A percentile compares a stretch with the other conserved stretches of the same genome.
Conservation (phyloP, 768 basidiomycete species). For the Rhizopogon rudus region DNA sequence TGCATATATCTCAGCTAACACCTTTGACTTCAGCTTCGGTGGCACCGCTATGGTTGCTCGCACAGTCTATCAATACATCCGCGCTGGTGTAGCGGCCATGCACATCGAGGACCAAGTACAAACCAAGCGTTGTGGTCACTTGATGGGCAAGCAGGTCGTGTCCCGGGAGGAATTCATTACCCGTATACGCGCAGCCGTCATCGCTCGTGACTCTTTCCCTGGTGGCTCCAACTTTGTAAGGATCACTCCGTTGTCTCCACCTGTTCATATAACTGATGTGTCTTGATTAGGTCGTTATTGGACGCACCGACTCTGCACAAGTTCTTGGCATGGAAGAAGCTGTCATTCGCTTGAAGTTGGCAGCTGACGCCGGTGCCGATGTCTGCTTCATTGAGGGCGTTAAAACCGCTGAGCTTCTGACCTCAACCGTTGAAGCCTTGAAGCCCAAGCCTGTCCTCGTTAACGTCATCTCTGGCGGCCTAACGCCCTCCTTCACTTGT, state of each 20-base stretch:
- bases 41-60: slow-evolving; percentile 73
- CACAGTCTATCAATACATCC: slow-evolving; percentile 66
- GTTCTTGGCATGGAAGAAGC: slow-evolving; percentile 80
- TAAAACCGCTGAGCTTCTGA: slow-evolving; percentile 58
- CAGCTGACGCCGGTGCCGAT: slow-evolving; percentile 70
- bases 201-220: slow-evolving; percentile 71
- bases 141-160: slow-evolving; percentile 79
- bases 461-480: slow-evolving; percentile 74
- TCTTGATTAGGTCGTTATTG: slow-evolving; percentile 54
- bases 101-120: slow-evolving; percentile 85
- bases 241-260: background rate
- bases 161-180: slow-evolving; percentile 72
- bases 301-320: slow-evolving; percentile 75
- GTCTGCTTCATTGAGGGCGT: slow-evolving; percentile 83
- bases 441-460: slow-evolving; percentile 76
- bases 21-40: slow-evolving; percentile 42
- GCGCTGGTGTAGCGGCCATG: slow-evolving; percentile 66
- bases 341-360: slow-evolving; percentile 57
- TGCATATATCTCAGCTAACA: slow-evolving; percentile 12
- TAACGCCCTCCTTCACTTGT: slow-evolving; percentile 70
- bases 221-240: slow-evolving; percentile 70
- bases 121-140: slow-evolving; percentile 74
- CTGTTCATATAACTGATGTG: background rate
- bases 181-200: slow-evolving; percentile 72
- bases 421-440: slow-evolving; percentile 58